Evolutionary conservation across 2,329 filamentous ascomycete genomes (phyloP), one percentile per base, ranked within the genome.

Genomic region (Xylariaceae sp.): DNA sequence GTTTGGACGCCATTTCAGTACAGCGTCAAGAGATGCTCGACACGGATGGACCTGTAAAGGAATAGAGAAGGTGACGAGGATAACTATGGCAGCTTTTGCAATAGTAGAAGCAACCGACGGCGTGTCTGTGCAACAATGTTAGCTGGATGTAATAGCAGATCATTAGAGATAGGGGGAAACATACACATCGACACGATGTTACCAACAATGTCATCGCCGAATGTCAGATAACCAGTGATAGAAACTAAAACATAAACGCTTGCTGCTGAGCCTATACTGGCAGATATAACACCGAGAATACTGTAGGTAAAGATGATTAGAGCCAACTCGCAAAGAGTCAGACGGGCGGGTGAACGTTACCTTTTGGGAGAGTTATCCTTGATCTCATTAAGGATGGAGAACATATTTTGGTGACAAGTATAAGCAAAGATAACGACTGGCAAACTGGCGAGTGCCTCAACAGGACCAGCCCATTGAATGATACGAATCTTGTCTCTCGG

Each of bases 351-450:
- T 11, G 5, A 50, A 47, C 56, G 66, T 51, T 69, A 76, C 76
- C 71, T 78, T 15, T 72, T 75, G 17, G 90, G 90, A 2, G 89
- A 89, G 74, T 92, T 91, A 71, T 96, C 87, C 60, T 85, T 82
- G 66, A 99, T 91, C 75, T 99, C 94, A 70, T 99, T 99, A 50
- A 99, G 78, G 66, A 99, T 96, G 9, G 93, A 96, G 73, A 99
- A 99, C 94, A 99, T 99, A 73, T 99, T 99, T 71, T 99, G 94
- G 74, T 99, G 94, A 73, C 94, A 99, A 1, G 94, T 99, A 73
- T 97, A 99, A n/a, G 93, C 94, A 79, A 99, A 99, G 1, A 99
- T 90, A 58, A 97, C 92, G 56, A 99, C 92, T 0, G 94, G 94
- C 64, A 99, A 85, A 63, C 89, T 92, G 67, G 90, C 91, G 56